phyloP scores from a whole-genome alignment of 768 basidiomycete genomes.

The Sporobolomyces phaffii region DNA sequence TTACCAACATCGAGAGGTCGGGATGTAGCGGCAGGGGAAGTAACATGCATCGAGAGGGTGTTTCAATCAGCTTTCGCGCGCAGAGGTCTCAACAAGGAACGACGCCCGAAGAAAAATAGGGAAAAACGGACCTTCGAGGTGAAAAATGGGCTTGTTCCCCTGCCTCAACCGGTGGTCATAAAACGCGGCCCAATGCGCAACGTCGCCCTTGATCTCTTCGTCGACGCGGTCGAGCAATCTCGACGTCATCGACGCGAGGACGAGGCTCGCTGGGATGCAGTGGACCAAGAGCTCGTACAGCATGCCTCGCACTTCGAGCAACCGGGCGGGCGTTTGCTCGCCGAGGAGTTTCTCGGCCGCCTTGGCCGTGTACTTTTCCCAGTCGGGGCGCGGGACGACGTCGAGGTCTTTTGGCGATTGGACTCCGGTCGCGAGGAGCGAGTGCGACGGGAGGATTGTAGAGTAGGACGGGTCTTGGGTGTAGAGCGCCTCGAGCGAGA shows the following conservation, averaged over 20 bases:
- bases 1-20: neutral
- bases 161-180: conserved; percentile 96
- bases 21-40: too few species aligned
- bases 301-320: conserved; percentile 87
- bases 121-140: conserved; percentile 58
- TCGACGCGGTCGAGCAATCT: conserved; percentile 80
- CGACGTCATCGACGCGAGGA: conserved; percentile 88
- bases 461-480: conserved; percentile 62
- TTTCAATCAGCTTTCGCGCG: too few species aligned
- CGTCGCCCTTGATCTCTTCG: conserved; percentile 79
- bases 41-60: too few species aligned
- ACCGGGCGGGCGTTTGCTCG: conserved; percentile 79
- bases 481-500: conserved; percentile 89
- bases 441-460: conserved; percentile 29
- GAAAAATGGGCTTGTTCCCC: conserved; percentile 88
- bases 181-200: conserved; percentile 97
- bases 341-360: conserved; percentile 81
- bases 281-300: conserved; percentile 93
- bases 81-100: too few species aligned
- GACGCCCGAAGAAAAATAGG: too few species aligned
- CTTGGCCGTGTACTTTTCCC: conserved; percentile 94
- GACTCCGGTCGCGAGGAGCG: conserved; percentile 32
- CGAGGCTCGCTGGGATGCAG: conserved; percentile 87
- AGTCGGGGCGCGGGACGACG: conserved; percentile 75
- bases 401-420: conserved; percentile 32